These are phyloP conservation scores for Talaromyces thailandensis DNA, from an alignment of 495 filamentous ascomycete species.

Conservation along the genomic window DNA sequence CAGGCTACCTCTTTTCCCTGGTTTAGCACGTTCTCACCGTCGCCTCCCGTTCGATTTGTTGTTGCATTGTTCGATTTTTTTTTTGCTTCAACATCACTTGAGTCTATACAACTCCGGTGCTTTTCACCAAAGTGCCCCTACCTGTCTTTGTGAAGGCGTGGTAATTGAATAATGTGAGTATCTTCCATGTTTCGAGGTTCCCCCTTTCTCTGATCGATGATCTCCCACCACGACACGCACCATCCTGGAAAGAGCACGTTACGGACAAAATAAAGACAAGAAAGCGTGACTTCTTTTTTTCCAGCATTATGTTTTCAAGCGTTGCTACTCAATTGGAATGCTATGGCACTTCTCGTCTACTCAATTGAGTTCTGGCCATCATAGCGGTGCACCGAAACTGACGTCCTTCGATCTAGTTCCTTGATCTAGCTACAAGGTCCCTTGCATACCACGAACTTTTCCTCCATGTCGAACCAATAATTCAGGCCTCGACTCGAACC, in stretches of 20 bases:
- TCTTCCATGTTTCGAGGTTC: neutral
- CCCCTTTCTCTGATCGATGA: neutral
- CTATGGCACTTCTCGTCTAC: neutral
- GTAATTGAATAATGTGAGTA: neutral
- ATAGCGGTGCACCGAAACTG: neutral
- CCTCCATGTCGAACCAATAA: neutral
- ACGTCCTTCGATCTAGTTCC: neutral
- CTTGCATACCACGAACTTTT: neutral
- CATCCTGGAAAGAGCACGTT: neutral
- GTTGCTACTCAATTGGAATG: neutral
- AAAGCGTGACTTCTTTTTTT: neutral
- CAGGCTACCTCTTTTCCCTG: neutral
- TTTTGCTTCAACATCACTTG: neutral
- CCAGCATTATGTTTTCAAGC: neutral
- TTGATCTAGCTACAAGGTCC: neutral
- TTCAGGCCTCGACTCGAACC: neutral
- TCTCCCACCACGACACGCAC: neutral
- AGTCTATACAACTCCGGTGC: neutral
- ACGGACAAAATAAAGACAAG: neutral
- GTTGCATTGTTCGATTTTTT: neutral
- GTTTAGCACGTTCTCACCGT: neutral
- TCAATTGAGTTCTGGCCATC: neutral
- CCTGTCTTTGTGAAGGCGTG: neutral
- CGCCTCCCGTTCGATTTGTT: neutral
- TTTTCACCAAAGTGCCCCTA: conserved; percentile 1